These are phyloP conservation scores for Trametes pubescens DNA, from an alignment of 1,284 basidiomycete species.

Conservation along the genomic window DNA sequence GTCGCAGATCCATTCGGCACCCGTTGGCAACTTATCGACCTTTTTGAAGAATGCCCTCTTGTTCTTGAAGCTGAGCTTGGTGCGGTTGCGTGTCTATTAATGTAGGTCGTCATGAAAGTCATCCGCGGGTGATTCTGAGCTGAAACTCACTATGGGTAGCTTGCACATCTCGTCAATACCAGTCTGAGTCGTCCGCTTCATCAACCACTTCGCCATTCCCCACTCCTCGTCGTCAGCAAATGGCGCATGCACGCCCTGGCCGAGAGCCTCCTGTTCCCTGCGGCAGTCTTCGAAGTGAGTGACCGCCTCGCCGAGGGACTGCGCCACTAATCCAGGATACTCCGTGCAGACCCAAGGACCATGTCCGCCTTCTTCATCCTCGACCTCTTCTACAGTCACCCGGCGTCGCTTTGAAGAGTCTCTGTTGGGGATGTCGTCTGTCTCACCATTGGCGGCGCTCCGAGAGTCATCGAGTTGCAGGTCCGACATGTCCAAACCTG, in stretches of 20 bases:
- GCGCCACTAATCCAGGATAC: background rate
- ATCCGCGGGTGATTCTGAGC: too few relatives aligned
- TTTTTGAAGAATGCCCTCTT: conserved; percentile 15
- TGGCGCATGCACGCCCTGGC: background rate
- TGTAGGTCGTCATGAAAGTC: too few relatives aligned
- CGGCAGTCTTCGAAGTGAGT: background rate
- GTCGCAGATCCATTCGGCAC: conserved; percentile 14
- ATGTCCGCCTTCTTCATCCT: background rate
- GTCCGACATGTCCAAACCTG: too few relatives aligned
- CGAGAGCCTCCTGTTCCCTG: background rate
- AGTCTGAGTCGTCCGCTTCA: background rate
- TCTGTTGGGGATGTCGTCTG: too few relatives aligned
- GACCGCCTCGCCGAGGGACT: background rate
- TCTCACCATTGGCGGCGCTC: too few relatives aligned
- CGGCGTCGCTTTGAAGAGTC: background rate
- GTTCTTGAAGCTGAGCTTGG: conserved; percentile 6
- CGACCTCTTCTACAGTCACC: background rate
- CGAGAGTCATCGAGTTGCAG: too few relatives aligned
- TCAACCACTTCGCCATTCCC: too few relatives aligned
- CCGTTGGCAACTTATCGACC: conserved; percentile 6
- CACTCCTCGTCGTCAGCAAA: too few relatives aligned
- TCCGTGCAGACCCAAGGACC: background rate
- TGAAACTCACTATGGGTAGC: background rate
- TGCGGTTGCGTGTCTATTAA: conserved; percentile 18
- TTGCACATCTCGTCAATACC: background rate